Evolutionary conservation across 1,284 basidiomycete species (phyloP), one percentile per base, ranked within the genome.

Genomic region (Thecaphora thlaspeos): DNA sequence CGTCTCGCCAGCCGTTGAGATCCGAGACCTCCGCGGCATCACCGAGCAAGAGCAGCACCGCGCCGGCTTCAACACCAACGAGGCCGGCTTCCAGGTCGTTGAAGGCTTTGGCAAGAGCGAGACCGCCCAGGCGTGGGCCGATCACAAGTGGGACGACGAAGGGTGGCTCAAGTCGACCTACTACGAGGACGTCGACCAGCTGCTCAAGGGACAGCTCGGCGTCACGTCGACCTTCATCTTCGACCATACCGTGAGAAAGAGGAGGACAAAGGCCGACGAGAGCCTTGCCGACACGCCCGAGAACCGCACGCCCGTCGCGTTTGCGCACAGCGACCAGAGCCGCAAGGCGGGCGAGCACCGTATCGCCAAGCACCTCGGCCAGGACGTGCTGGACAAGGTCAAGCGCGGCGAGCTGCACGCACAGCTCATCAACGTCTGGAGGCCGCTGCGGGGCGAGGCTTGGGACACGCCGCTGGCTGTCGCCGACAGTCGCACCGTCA

Each of bases 351-450:
- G 70, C 18, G 64, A 68, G 42, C 64, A 68, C 41, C 57, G 70
- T 8, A 49, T 72, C 24, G 23, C 32, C 11, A 70, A 64, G 46
- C 70, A 72, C 24, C 55, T 72, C 2, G 70, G 70, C 28, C 19
- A 70, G 22, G 64, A 72, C 19, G 49, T 48, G 32, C 55, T 68
- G 14, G 61, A 63, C 12, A 42, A 43, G 18, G 70, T 72, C 44
- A 56, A 63, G 36, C 32, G 39, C 3, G 70, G 64, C 18, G 51
- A 70, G 28, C 41, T 70, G 23, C 83, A 84, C 21, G 84, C 83
- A 78, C 86, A 87, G 71, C 84, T 87, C 48, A 83, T 88, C 78
- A 88, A 88, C 78, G 81, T 88, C 52, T 88, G 87, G 87, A 79
- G 86, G 9, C 86, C 86, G 1, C 84, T 88, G 54, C 61, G 75